phyloP scores from a whole-genome alignment of 257 asterid species.

The Linaria vulgaris region DNA sequence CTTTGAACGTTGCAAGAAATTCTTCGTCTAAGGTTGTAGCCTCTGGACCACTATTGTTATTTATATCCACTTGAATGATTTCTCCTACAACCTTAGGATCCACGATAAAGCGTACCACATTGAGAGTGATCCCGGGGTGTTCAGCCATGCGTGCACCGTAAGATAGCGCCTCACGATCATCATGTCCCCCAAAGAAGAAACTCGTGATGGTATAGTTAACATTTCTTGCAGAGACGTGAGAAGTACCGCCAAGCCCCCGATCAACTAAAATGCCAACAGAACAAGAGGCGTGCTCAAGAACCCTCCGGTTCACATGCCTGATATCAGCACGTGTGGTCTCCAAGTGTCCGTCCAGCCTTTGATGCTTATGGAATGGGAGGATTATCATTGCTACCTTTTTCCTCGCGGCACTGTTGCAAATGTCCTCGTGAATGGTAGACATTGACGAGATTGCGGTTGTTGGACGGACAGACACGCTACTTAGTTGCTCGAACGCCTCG shows the following conservation, averaged over 20 bases:
- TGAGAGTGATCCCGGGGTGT: slow-evolving; percentile 42
- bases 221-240: slow-evolving; percentile 56
- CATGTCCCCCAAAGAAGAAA: slow-evolving; percentile 53
- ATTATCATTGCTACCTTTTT: slow-evolving; percentile 50
- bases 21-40: slow-evolving; percentile 29
- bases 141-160: slow-evolving; percentile 56
- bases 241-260: slow-evolving; percentile 56
- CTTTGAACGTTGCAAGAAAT: slow-evolving; percentile 26
- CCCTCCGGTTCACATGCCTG: slow-evolving; percentile 44
- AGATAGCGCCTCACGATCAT: slow-evolving; percentile 48
- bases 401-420: slow-evolving; percentile 36
- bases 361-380: slow-evolving; percentile 53
- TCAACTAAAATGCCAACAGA: slow-evolving; percentile 48
- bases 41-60: background rate
- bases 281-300: slow-evolving; percentile 52
- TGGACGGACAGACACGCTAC: slow-evolving; percentile 46
- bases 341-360: slow-evolving; percentile 45
- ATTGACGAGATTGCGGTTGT: slow-evolving; percentile 48
- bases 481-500: slow-evolving; percentile 46
- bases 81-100: slow-evolving; percentile 30
- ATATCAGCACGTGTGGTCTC: slow-evolving; percentile 43
- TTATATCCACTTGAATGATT: background rate
- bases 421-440: slow-evolving; percentile 50
- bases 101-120: slow-evolving; percentile 18
- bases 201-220: slow-evolving; percentile 35